Conservation (phyloP, 2,329 filamentous ascomycete species). For the Neoarthrinium moseri region DNA sequence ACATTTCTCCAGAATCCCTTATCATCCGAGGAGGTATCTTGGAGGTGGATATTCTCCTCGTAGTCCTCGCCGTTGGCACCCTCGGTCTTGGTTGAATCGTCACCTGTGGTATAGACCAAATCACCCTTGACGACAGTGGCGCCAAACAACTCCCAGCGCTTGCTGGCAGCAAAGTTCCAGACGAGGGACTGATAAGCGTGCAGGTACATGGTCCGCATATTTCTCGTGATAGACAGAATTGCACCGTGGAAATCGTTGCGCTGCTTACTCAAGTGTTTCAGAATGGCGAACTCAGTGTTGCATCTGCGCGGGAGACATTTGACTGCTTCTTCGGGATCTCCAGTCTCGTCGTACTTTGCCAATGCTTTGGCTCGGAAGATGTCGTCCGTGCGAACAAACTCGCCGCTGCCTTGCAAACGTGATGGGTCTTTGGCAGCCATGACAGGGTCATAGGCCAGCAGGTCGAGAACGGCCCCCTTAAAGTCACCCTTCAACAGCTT, state of each 20-base stretch:
- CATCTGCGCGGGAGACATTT: conserved; percentile 76
- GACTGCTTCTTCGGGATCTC: conserved; percentile 59
- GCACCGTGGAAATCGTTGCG: conserved; percentile 75
- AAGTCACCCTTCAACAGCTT: conserved; percentile 82
- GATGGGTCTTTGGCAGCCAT: conserved; percentile 45
- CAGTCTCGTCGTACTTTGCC: conserved; percentile 65
- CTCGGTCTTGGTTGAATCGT: conserved; percentile 27
- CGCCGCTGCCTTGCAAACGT: conserved; percentile 38
- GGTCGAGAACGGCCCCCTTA: conserved; percentile 72
- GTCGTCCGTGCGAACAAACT: conserved; percentile 65
- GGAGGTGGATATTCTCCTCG: conserved; percentile 59
- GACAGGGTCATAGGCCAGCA: conserved; percentile 70
- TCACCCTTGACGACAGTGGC: conserved; percentile 78
- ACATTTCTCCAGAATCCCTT: conserved; percentile 54
- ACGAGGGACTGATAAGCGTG: conserved; percentile 95
- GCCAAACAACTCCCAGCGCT: conserved; percentile 77
- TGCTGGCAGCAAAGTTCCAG: conserved; percentile 84
- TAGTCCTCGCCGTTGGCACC: conserved; percentile 57
- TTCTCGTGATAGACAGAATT: conserved; percentile 74
- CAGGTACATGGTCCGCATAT: conserved; percentile 88
- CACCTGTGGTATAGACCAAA: conserved; percentile 61
- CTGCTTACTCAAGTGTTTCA: conserved; percentile 68
- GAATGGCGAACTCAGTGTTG: conserved; percentile 74
- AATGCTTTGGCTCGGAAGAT: conserved; percentile 76
- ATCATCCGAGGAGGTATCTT: conserved; percentile 42